These are phyloP conservation scores for Tephrocybe rancida DNA, from an alignment of 768 basidiomycete genomes.

Conservation along the genomic window DNA sequence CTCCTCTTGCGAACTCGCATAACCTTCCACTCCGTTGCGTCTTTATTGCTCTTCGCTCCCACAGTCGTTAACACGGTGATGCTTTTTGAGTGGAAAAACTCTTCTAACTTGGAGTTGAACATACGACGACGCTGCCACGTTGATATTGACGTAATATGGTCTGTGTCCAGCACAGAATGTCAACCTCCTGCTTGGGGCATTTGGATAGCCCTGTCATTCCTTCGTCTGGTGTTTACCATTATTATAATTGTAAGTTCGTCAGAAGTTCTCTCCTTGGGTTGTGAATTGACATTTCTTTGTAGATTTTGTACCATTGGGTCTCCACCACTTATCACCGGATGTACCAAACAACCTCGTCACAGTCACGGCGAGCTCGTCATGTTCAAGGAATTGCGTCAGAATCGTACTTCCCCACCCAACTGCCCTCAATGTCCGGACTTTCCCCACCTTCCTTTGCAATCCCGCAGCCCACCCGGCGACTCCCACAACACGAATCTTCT, in stretches of 20 bases:
- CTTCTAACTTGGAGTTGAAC: slow-evolving; percentile 36
- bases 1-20: slow-evolving; percentile 30
- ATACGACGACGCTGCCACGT: slow-evolving; percentile 52
- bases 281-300: slow-evolving; percentile 7
- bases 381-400: slow-evolving; percentile 13
- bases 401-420: slow-evolving; percentile 18
- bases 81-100: slow-evolving; percentile 53
- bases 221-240: slow-evolving; percentile 57
- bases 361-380: slow-evolving; percentile 13
- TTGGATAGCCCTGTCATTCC: slow-evolving; percentile 56
- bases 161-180: slow-evolving; percentile 31
- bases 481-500: slow-evolving; percentile 18
- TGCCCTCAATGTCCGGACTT: slow-evolving; percentile 17
- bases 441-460: slow-evolving; percentile 4
- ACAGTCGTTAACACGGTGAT: slow-evolving; percentile 59
- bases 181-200: slow-evolving; percentile 43
- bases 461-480: slow-evolving; percentile 10
- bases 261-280: background rate
- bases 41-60: slow-evolving; percentile 51
- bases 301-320: slow-evolving; percentile 31
- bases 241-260: slow-evolving; percentile 47
- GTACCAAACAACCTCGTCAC: slow-evolving; percentile 24
- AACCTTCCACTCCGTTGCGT: slow-evolving; percentile 42
- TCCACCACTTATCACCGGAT: slow-evolving; percentile 26
- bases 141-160: slow-evolving; percentile 73